Evolutionary conservation across 768 basidiomycete genomes (phyloP), one percentile per base, ranked within the genome.

Genomic region (Erythrobasidium yunnanense): DNA sequence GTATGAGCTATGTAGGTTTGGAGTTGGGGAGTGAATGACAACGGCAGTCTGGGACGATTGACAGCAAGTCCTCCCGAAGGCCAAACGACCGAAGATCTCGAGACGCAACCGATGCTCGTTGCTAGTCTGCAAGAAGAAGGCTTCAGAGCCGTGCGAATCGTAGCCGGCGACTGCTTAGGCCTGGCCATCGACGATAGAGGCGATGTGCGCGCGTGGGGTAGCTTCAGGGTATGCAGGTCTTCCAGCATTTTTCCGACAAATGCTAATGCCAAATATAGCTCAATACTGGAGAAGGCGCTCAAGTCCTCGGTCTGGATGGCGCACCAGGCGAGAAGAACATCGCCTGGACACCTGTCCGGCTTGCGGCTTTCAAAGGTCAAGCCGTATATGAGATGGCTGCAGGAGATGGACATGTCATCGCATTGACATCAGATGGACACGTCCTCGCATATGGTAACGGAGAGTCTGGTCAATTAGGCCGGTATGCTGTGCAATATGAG

Each of bases 361-460:
- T 42, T 11, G 38, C 38, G n/a, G 38, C 38, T 11, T 42, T 42
- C 38, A 42, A 42, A 42, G 38, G 38, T 11, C 38, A 42, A 42
- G 38, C 38, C 11, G 11, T 42, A n/a, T 42, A 42, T n/a, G 38
- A 42, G 38, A 42, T 42, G 38, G 38, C 56, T 42, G 29, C 18
- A 8, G 50, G 50, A 8, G 50, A 52, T 25, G 50, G 50, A 15
- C 50, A 52, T 23, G 50, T 52, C 50, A 8, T 52, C 13, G 50
- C 50, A 8, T 23, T 52, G 29, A 30, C 50, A 8, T 52, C 29
- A 23, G 50, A 42, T 42, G 93, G 93, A 7, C 83, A 84, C 71
- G 83, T 97, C 58, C 89, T 87, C 72, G 84, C 88, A 3, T 88
- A 88, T 83, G 93, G 93, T 8, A 87, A 87, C 42, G 88, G 89